Base-by-base conservation (phyloP, 2,329 filamentous ascomycete genomes). In the Epichloe coenophiala region DNA sequence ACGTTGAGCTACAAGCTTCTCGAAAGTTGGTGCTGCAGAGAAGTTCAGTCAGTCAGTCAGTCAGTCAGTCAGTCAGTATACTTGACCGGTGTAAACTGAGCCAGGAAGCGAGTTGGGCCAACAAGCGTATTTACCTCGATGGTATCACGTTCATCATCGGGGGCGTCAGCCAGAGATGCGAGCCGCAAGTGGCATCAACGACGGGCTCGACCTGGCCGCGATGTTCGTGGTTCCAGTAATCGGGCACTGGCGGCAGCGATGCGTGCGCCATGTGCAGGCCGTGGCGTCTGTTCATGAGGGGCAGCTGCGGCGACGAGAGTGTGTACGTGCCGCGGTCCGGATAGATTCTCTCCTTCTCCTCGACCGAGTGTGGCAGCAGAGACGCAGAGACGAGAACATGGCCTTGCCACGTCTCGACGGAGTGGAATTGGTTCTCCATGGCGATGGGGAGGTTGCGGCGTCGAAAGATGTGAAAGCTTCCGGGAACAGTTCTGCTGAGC, bases 381-480 rank as follows among this genome's bases (percentile, higher is more conserved):
- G 27, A 43, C 17, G 47, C 39, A 17, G 47, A 48, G 19, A 48
- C 47, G 12, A 48, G 33, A 35, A 48, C 47, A 35, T 48, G 31
- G 17, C 47, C 47, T 23, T 33, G 38, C 47, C 47, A 48, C 7
- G 47, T 48, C 4, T 42, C 21, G n/a, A 48, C 27, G 5, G 38
- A 42, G 27, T 42, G 38, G 2, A 48, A 48, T 9, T 43, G 39
- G 19, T 48, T 36, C 31, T 48, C 47, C 47, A 48, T 48, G 23
- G 19, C 17, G n/a, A 27, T 27, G 2, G 19, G 2, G 12, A 12
- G 40, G 21, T 9, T 42, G n/a, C 21, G 19, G 7, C 19, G 19
- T 31, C 8, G 9, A 4, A 42, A 42, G 8, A 11, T 42, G 40
- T 12, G 19, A 21, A 27, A 15, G 11, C n/a, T 17, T 17, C 17